A percentile compares a stretch with the other conserved stretches of the same genome.
Evolutionary conservation across 352 stramenopile genomes (phyloP).

Genomic region (Pythium rhizo-oryzae): DNA sequence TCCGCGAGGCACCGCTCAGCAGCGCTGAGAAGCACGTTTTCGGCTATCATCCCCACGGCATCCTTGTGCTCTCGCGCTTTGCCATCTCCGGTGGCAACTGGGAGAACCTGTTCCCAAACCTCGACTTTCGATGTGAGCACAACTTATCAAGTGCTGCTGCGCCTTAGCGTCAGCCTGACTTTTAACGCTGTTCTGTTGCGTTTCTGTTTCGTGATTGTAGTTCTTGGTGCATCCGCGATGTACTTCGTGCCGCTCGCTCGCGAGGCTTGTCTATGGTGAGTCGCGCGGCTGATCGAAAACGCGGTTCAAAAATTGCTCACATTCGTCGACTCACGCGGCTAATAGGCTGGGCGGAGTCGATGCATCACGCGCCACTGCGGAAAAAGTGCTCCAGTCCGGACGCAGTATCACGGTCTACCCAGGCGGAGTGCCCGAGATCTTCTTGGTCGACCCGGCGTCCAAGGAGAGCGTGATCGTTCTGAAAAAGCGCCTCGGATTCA

Average conservation of each 20-base stretch:
- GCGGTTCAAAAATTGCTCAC: no score
- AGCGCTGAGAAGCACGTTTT: constrained; percentile 69
- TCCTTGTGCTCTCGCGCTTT: constrained; percentile 69
- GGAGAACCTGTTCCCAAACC: constrained; percentile 63
- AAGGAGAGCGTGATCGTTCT: constrained; percentile 72
- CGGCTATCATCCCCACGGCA: constrained; percentile 68
- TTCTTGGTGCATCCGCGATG: constrained; percentile 62
- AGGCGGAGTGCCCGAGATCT: constrained; percentile 75
- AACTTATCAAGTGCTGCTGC: background rate
- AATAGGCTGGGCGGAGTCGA: constrained; percentile 58
- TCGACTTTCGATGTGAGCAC: constrained; percentile 46
- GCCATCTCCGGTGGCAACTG: constrained; percentile 67
- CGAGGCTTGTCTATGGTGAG: constrained; percentile 58
- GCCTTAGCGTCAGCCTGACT: background rate
- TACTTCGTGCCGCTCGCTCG: constrained; percentile 65
- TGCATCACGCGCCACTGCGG: constrained; percentile 61
- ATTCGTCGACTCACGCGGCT: background rate
- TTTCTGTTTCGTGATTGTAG: constrained; percentile 23
- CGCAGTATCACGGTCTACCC: constrained; percentile 74
- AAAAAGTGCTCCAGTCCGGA: constrained; percentile 65
- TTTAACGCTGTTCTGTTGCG: background rate
- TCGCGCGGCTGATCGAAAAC: background rate
- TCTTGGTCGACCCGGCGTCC: constrained; percentile 63
- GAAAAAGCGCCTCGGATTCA: constrained; percentile 69
- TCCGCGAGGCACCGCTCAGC: constrained; percentile 63